Conservation (phyloP, 2,329 filamentous ascomycete genomes). For the Uncinocarpus reesii region DNA sequence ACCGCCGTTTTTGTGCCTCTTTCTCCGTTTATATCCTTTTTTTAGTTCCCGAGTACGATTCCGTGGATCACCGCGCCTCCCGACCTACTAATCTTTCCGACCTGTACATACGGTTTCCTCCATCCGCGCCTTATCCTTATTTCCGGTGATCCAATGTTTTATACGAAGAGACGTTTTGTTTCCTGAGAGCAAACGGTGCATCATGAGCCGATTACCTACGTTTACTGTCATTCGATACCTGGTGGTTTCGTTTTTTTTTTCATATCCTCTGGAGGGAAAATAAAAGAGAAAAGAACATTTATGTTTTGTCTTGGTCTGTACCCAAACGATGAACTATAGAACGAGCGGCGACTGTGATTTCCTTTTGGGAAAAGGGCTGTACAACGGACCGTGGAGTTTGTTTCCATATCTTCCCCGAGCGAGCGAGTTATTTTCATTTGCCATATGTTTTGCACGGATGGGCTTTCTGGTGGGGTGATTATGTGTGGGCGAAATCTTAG, state of each 20-base stretch:
- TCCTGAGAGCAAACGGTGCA: constrained; percentile 12
- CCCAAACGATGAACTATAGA: constrained; percentile 16
- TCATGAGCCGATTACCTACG: constrained; percentile 1
- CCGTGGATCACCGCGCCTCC: constrained; percentile 10
- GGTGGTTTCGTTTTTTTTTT: constrained; percentile 13
- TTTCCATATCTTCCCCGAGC: constrained; percentile 7
- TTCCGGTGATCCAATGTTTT: constrained; percentile 10
- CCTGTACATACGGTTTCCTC: constrained; percentile 9
- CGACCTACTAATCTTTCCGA: constrained; percentile 9
- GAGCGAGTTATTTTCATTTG: constrained; percentile 7
- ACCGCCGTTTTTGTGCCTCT: constrained; percentile 10
- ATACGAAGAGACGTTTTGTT: constrained; percentile 14
- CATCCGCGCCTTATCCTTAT: background rate
- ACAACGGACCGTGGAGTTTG: constrained; percentile 13
- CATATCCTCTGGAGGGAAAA: constrained; percentile 7
- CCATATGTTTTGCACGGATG: constrained; percentile 12
- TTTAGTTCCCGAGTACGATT: constrained; percentile 11
- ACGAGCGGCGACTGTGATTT: constrained; percentile 15
- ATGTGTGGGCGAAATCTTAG: constrained; percentile 12
- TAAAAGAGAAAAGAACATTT: background rate
- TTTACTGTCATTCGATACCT: constrained; percentile 9
- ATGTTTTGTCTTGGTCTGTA: constrained; percentile 6
- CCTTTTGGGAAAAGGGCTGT: constrained; percentile 10
- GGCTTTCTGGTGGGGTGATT: constrained; percentile 13
- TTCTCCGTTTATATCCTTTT: constrained; percentile 10